Conservation (phyloP, 176 grass and related monocot genomes). For the Oryza meridionalis region DNA sequence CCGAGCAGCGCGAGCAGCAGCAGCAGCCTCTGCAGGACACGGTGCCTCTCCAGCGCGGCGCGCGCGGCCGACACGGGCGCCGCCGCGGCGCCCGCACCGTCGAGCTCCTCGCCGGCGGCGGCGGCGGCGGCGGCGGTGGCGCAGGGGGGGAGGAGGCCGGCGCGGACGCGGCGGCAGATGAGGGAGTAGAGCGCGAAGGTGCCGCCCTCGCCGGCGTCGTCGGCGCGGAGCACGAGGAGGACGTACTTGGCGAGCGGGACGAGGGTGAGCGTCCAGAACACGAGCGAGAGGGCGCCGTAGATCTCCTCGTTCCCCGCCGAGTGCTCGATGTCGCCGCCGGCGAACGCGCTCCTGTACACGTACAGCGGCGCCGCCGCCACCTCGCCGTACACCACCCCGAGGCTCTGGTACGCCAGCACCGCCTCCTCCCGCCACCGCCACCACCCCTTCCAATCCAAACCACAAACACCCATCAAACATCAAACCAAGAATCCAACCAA, state of each 20-base stretch:
- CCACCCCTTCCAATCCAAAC: constrained; percentile 35
- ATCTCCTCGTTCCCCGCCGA: constrained; percentile 92
- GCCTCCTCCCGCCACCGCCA: constrained; percentile 59
- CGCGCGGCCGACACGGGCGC: constrained; percentile 34
- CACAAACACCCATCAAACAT: neutral
- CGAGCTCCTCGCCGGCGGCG: constrained; percentile 43
- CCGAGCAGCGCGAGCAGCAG: constrained; percentile 80
- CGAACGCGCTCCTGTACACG: constrained; percentile 86
- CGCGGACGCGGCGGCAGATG: constrained; percentile 71
- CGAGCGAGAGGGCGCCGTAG: constrained; percentile 91
- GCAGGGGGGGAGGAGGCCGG: constrained; percentile 55
- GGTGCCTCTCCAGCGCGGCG: constrained; percentile 60
- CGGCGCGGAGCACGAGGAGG: constrained; percentile 80
- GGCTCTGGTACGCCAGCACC: constrained; percentile 84
- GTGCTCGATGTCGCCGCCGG: constrained; percentile 87
- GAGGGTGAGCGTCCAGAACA: constrained; percentile 97
- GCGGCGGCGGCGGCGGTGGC: neutral
- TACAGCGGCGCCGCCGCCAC: constrained; percentile 89
- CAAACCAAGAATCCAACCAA: constrained; percentile 15
- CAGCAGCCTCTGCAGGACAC: constrained; percentile 69
- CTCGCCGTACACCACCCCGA: constrained; percentile 92
- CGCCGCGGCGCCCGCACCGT: neutral
- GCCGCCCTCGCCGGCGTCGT: constrained; percentile 89
- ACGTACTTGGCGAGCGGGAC: constrained; percentile 92
- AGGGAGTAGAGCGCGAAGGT: constrained; percentile 98